A percentile compares a stretch with the other conserved stretches of the same genome.
Evolutionary conservation across 2,329 filamentous ascomycete species (phyloP).

Genomic region (Calonectria naviculata): DNA sequence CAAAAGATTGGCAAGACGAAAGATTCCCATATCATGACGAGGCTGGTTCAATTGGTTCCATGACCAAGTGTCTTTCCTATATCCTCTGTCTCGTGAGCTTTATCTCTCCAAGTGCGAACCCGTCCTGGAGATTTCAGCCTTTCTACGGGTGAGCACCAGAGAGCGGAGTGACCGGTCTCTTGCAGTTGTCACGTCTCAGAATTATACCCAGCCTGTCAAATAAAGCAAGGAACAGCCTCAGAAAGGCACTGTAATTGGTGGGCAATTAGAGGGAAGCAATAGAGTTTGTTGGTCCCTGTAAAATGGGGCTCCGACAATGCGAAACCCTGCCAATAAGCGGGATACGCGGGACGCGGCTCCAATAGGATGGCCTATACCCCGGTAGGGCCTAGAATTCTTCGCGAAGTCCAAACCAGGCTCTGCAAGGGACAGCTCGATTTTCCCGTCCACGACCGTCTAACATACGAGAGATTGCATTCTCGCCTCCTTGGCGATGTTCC

Average conservation of each 20-base stretch:
- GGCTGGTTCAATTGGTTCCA: no score
- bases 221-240: not conserved
- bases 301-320: not conserved
- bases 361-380: not conserved
- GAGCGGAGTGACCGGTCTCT: not conserved
- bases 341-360: not conserved
- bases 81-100: not conserved
- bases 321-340: not conserved
- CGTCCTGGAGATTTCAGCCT: not conserved
- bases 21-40: not conserved
- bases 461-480: constrained; percentile 2
- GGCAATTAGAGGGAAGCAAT: not conserved
- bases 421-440: not conserved
- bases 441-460: not conserved
- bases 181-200: not conserved
- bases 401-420: not conserved
- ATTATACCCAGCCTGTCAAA: not conserved
- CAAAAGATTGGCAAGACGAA: not conserved
- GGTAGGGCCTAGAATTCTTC: not conserved
- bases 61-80: not conserved
- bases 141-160: no score
- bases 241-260: not conserved
- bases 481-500: constrained; percentile 1
- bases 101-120: not conserved
- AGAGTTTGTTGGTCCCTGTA: not conserved